Evolutionary conservation across 2,329 filamentous ascomycete species (phyloP), one percentile per base, ranked within the genome.

Genomic region (Cadophora malorum): DNA sequence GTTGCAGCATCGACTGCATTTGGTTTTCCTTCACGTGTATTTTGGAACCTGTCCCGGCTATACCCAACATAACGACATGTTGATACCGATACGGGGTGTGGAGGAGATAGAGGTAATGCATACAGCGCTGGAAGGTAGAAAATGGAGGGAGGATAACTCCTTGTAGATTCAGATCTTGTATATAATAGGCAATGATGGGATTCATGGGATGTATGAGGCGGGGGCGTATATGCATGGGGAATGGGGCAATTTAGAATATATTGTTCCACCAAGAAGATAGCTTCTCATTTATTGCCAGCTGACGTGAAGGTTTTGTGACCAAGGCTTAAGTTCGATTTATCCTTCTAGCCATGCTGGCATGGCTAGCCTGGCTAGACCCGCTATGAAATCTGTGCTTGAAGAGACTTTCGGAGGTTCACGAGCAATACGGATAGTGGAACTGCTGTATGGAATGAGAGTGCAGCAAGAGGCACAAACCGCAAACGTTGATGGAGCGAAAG

Each of bases 1-100:
- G 45, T 49, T 49, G 45, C 45, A 49, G 45, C 45, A 49, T 14
- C n/a, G 45, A 49, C 45, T 49, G 45, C 45, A 49, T 21, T 49
- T 49, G 19, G 6, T 49, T 21, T 21, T 49, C 5, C 1, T 16
- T 16, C 41, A 16, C 19, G 35, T 45, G 1, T 45, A 12, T 16
- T 45, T 21, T 21, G 6, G 45, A 10, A 8, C 21, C 21, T 49
- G 45, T 49, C n/a, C 6, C 45, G 21, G 19, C 6, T 21, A 49
- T 49, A 49, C 45, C 19, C 45, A 21, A 4, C 45, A 21, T 21
- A 19, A 49, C 7, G 45, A 49, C 45, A 49, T 49, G 6, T 21
- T 49, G 5, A 10, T 49, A 49, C 28, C 28, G 5, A 28, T 6
- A 47, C 12, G 16, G 16, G 16, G 19, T 12, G 3, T 2, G 12